Evolutionary conservation across 2,329 filamentous ascomycete genomes (phyloP), one percentile per base, ranked within the genome.

Genomic region (Calonectria fujianensis): DNA sequence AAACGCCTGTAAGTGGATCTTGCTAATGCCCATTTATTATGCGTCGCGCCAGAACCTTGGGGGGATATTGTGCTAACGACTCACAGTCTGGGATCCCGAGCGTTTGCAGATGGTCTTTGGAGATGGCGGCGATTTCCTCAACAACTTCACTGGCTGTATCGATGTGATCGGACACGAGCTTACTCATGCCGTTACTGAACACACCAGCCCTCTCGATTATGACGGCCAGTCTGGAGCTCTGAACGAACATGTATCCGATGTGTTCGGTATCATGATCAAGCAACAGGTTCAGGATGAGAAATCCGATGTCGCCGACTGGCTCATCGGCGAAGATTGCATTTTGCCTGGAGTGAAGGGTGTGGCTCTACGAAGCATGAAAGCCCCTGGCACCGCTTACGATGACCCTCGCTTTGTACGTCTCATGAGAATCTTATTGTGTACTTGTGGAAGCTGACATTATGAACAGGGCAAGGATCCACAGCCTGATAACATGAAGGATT

Each of bases 111-210:
- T 91, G 87, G 88, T 91, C 6, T 91, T 90, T 76, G 90, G 90
- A 4, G 90, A 91, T 68, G 90, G 90, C 9, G 86, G 88, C 74
- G 85, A 87, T 45, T 89, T 90, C 61, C 83, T 91, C 68, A 86
- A 85, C 78, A 86, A 88, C 81, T 91, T 91, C 80, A 88, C 88
- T 2, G 85, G 85, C 35, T 87, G 85, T 71, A 83, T 91, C 37
- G 90, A 91, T 75, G 89, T 91, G 69, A 90, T 91, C 71, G 90
- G 88, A 3, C 90, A 91, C 76, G 90, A 91, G 77, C 82, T 91
- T 27, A 91, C 89, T 48, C 90, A 91, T 77, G 90, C 88, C 35
- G 85, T 92, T 27, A 89, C 87, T 0, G 86, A 90, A 76, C 84
- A 89, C 79, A 89, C 87, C 3, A 86, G 86, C 14, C 86, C 87